Percentiles rank a stretch among this genome's conserved stretches.
Evolutionary conservation across 768 basidiomycete genomes (phyloP).

Genomic region (Udeniomyces megalosporus): DNA sequence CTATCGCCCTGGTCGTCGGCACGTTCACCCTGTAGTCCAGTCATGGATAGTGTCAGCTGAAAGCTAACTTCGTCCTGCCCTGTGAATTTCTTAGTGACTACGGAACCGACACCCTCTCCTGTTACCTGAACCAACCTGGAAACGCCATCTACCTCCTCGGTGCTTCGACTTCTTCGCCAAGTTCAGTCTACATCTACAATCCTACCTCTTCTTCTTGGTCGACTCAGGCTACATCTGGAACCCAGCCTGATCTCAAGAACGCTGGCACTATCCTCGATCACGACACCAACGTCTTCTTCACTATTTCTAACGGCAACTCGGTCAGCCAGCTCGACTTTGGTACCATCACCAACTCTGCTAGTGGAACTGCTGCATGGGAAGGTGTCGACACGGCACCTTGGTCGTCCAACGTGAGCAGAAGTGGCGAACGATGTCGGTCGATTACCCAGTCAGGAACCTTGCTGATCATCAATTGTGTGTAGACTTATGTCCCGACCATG

Average conservation of each 20-base stretch:
- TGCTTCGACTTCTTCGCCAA: not conserved
- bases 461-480: not conserved
- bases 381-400: slow-evolving; percentile 45
- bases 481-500: slow-evolving; percentile 50
- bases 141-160: slow-evolving; percentile 43
- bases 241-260: slow-evolving; percentile 36
- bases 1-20: not conserved
- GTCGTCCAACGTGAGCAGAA: slow-evolving; percentile 29
- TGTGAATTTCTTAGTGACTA: slow-evolving; percentile 26
- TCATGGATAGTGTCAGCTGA: too few species aligned
- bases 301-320: slow-evolving; percentile 19
- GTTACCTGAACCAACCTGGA: slow-evolving; percentile 38
- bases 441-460: not conserved
- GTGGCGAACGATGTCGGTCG: not conserved
- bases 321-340: slow-evolving; percentile 44
- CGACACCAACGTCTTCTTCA: slow-evolving; percentile 83
- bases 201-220: slow-evolving; percentile 49
- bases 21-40: not conserved
- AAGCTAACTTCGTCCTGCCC: not conserved
- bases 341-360: slow-evolving; percentile 38
- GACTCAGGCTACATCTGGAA: slow-evolving; percentile 39
- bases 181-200: slow-evolving; percentile 62
- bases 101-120: slow-evolving; percentile 30
- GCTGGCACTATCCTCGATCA: slow-evolving; percentile 70
- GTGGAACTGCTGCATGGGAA: slow-evolving; percentile 45